Evolutionary conservation across 23 red algal genomes (phyloP).

Genomic region (Gracilaria vermiculophylla): DNA sequence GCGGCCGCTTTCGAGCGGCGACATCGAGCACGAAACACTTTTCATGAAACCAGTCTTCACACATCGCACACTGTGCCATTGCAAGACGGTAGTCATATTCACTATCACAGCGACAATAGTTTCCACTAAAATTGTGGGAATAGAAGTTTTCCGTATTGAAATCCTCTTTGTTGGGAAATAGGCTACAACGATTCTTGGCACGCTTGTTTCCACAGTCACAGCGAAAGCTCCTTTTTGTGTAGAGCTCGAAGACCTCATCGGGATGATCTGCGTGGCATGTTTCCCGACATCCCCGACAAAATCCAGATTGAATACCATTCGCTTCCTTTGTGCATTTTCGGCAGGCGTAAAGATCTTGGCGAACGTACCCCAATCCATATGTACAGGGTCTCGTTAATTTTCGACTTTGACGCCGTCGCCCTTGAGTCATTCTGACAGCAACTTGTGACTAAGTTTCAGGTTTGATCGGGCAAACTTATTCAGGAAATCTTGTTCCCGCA

Average conservation of each 20-base stretch:
- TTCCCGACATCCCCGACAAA: conserved; percentile 70
- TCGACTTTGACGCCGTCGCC: not conserved
- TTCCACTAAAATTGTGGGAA: conserved; percentile 57
- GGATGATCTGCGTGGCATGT: conserved; percentile 61
- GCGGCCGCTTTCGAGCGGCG: not conserved
- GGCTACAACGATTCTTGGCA: conserved; percentile 32
- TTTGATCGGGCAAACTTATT: not conserved
- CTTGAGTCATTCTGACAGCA: not conserved
- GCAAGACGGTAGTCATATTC: conserved; percentile 37
- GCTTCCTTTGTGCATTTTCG: conserved; percentile 44
- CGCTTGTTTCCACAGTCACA: conserved; percentile 77
- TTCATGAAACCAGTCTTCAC: conserved; percentile 82
- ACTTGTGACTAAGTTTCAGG: not conserved
- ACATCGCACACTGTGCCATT: conserved; percentile 74
- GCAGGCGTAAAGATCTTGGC: conserved; percentile 71
- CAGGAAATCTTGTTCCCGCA: too few relatives aligned
- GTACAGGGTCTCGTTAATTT: conserved; percentile 49
- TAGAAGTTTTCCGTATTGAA: conserved; percentile 56
- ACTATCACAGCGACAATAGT: conserved; percentile 69
- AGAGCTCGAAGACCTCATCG: conserved; percentile 64
- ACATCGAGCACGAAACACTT: conserved; percentile 29
- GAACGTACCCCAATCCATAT: conserved; percentile 60
- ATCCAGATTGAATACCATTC: conserved; percentile 34
- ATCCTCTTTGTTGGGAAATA: conserved; percentile 37
- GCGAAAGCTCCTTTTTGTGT: conserved; percentile 69